Evolutionary conservation across 2,329 filamentous ascomycete species (phyloP), one percentile per base, ranked within the genome.

Genomic region (Colletotrichum theobromicola): DNA sequence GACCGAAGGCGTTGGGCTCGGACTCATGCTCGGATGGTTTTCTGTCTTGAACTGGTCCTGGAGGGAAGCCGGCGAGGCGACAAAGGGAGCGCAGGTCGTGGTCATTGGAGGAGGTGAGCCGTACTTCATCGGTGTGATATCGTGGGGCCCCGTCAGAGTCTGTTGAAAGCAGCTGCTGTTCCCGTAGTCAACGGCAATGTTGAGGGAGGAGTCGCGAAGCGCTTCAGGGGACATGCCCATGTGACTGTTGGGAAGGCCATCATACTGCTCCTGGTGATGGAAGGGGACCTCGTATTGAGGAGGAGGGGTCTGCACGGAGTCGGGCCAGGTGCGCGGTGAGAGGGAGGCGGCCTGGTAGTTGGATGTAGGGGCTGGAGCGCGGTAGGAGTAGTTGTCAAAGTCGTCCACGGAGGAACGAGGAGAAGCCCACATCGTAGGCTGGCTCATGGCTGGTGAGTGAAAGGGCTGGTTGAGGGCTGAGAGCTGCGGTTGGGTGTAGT

Each of bases 381-480:
- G 79, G 76, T 82, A 83, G 57, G 81, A 82, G 67, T 82, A 82
- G 72, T 81, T 80, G 24, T 86, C 85, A 62, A 82, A 79, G 28
- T 86, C 85, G 37, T 85, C 82, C 46, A 81, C 79, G 15, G 80
- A 79, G 10, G 76, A 75, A 13, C 83, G 84, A 34, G 86, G 84
- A 30, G 84, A 86, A 42, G 82, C 80, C 81, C 83, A 84, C 63
- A 62, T 30, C 13, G 70, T 60, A 21, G 28, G 32, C 37, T 73
- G 70, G 58, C 53, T 65, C 73, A 69, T 65, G 35, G n/a, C 58
- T 28, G 68, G 62, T 26, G 72, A 74, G 5, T 67, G 67, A 24
- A 67, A 66, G 15, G 64, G 70, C 9, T 55, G 73, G 60, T 28
- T 62, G 55, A 69, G 13, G 58, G 64, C 72, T 18, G 72, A 62